phyloP scores from a whole-genome alignment of 257 asterid species.

The Leptodermis oblonga region DNA sequence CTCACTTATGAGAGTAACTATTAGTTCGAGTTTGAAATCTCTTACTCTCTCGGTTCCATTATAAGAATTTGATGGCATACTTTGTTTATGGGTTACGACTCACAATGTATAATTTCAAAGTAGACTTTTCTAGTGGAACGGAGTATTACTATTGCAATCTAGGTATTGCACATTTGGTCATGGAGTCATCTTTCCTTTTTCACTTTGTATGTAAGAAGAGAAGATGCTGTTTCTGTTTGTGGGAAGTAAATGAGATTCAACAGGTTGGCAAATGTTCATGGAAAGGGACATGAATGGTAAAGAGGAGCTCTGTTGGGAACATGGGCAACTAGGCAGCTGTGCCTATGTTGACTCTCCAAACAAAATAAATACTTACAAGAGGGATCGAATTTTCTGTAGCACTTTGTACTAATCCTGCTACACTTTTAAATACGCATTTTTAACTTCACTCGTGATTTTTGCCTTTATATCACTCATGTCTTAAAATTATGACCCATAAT shows the following conservation, averaged over 20 bases:
- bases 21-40: too few relatives aligned
- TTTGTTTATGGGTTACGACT: background rate
- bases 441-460: too few relatives aligned
- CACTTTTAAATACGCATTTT: too few relatives aligned
- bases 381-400: too few relatives aligned
- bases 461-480: too few relatives aligned
- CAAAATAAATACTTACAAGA: too few relatives aligned
- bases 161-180: background rate
- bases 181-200: too few relatives aligned
- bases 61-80: background rate
- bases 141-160: background rate
- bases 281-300: slow-evolving; percentile 32
- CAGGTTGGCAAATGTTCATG: slow-evolving; percentile 21
- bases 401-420: too few relatives aligned
- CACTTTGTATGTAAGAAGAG: background rate
- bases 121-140: too few relatives aligned
- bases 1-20: too few relatives aligned
- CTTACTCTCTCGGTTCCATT: background rate
- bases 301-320: slow-evolving; percentile 11
- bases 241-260: slow-evolving; percentile 6
- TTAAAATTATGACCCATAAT: too few relatives aligned
- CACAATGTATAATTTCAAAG: background rate
- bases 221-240: too few relatives aligned
- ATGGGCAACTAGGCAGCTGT: slow-evolving; percentile 1
- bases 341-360: background rate